A percentile compares a stretch with the other conserved stretches of the same genome.
These are phyloP conservation scores for Tolypocladium ovalisporum DNA, from an alignment of 2,329 filamentous ascomycete species.

Conservation along the genomic window DNA sequence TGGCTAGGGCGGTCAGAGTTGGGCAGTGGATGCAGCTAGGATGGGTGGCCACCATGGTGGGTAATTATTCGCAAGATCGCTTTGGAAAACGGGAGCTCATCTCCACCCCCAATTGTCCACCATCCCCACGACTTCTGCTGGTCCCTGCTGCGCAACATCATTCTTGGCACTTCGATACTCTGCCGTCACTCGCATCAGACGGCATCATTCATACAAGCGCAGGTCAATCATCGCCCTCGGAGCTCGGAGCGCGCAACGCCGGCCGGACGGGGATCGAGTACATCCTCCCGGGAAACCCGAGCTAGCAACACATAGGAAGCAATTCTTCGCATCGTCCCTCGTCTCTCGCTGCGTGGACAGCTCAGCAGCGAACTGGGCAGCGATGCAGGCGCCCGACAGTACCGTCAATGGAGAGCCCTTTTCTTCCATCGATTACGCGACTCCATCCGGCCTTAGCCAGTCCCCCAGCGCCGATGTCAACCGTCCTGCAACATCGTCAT, in stretches of 20 bases:
- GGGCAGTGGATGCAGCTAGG: not conserved
- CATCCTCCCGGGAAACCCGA: not conserved
- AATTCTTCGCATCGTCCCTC: not conserved
- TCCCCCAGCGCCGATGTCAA: conserved; percentile 5
- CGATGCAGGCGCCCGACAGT: conserved; percentile 8
- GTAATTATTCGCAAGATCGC: not conserved
- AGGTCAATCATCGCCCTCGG: not conserved
- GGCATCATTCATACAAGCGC: not conserved
- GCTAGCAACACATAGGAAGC: not conserved
- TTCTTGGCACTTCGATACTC: not conserved
- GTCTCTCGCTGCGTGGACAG: not conserved
- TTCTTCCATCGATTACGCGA: conserved; percentile 11
- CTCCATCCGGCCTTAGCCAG: not conserved
- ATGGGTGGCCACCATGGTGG: too few species aligned
- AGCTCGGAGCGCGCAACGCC: not conserved
- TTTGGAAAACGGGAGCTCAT: not conserved
- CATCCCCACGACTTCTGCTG: not conserved
- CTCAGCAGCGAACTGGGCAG: not conserved
- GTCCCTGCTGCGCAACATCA: not conserved
- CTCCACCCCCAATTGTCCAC: not conserved
- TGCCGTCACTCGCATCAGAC: not conserved
- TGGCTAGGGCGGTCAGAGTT: not conserved
- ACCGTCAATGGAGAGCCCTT: conserved; percentile 13
- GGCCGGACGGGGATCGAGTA: not conserved
- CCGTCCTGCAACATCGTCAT: conserved; percentile 18